Base-by-base conservation (phyloP, 2,329 filamentous ascomycete species). In the Graphilbum ipis-grandicollis region DNA sequence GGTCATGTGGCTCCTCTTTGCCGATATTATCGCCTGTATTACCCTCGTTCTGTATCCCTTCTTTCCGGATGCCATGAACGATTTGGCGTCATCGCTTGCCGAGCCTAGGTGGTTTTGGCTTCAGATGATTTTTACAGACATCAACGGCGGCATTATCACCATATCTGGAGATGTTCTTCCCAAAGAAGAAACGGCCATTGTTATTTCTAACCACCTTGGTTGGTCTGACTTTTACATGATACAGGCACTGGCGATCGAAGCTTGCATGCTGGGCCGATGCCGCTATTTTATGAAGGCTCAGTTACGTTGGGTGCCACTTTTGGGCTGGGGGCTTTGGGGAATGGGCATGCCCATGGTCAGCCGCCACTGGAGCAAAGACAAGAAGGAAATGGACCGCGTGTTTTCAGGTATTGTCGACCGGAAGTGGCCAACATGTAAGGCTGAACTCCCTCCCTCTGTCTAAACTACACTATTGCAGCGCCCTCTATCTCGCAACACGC, bases 221-320 rank as follows among this genome's bases (percentile, higher is more conserved):
- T 76, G 71, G 71, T 58, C 62, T 39, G 71, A 76, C 51, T 75
- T 77, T 48, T 77, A 74, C 55, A 64, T 75, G 58, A 68, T 75
- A 43, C 70, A 77, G 52, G 62, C 63, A 28, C 52, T 74, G 31
- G 71, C 71, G 13, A 46, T 63, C 34, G 56, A 56, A 31, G 53
- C 65, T 12, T 61, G 59, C 38, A 77, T 77, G 73, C 59, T 76
- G 8, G 59, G 65, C n/a, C 58, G 67, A 35, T 74, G 67, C 47
- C 63, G 69, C 21, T 76, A 71, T 59, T 75, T 76, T 49, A 66
- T 70, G 39, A 77, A 75, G 53, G 60, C 63, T 40, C 62, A 73
- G 50, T 57, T 77, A 40, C 62, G 62, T 41, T 59, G 62, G 53
- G 65, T 76, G 12, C 71, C 71, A 5, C 67, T 77, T 41, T 56